Evolutionary conservation across 2,329 filamentous ascomycete genomes (phyloP).

Genomic region (Phialophora macrospora): DNA sequence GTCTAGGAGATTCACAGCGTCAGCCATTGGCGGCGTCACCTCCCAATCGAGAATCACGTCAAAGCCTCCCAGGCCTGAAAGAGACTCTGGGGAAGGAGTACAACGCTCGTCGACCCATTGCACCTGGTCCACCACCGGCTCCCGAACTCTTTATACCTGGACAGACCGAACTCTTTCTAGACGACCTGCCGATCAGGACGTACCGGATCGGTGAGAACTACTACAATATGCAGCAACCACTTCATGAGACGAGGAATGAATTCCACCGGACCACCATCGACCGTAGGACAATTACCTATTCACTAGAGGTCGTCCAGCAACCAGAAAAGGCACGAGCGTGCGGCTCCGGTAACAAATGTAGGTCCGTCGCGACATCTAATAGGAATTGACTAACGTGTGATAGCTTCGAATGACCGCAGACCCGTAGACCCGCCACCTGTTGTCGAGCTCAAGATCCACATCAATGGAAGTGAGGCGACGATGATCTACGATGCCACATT

Average conservation of each 20-base stretch:
- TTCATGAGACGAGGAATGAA: conserved; percentile 61
- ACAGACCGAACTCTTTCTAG: conserved; percentile 27
- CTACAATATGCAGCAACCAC: conserved; percentile 55
- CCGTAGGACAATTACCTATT: conserved; percentile 78
- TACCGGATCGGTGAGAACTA: conserved; percentile 39
- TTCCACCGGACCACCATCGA: conserved; percentile 69
- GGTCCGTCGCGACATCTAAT: conserved; percentile 49
- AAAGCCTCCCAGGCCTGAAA: conserved; percentile 25
- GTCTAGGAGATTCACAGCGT: not conserved
- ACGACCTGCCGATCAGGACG: conserved; percentile 28
- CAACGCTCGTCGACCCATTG: conserved; percentile 19
- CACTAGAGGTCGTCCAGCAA: conserved; percentile 86
- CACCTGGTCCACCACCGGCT: conserved; percentile 21
- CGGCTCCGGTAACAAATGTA: conserved; percentile 93
- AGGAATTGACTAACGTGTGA: conserved; percentile 9
- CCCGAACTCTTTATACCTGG: conserved; percentile 30
- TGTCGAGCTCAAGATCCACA: conserved; percentile 84
- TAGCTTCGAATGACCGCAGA: conserved; percentile 83
- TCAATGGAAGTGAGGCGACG: conserved; percentile 76
- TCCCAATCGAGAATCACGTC: not conserved
- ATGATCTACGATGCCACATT: conserved; percentile 96
- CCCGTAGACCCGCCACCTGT: conserved; percentile 95
- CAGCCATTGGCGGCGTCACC: not conserved
- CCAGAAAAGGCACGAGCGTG: conserved; percentile 93
- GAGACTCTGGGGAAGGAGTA: conserved; percentile 23